Base-by-base conservation (phyloP, 164 flowering plant species). In the Stephania cephalantha region DNA sequence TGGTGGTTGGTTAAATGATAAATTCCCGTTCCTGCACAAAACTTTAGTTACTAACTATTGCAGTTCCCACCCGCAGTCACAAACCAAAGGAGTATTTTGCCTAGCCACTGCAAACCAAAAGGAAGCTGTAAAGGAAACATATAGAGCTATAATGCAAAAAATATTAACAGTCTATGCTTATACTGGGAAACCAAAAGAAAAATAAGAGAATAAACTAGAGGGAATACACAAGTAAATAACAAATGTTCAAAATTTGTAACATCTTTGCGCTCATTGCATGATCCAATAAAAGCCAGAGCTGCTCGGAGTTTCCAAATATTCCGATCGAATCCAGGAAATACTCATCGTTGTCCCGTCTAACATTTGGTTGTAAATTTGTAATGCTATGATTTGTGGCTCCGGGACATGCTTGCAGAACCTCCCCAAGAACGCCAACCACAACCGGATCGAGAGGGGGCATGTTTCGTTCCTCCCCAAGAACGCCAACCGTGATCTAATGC, bases 391-490 rank as follows among this genome's bases (percentile, higher is more conserved):
- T 12, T 55, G 18, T 11, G 63, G 18, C 63, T 18, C 63, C 63
- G 13, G 55, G n/a, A 42, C 42, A 13, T 46, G 30, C 17, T 9
- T 35, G 4, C 61, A 1, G 69, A n/a, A 25, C 15, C 69, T 42
- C 22, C 78, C 70, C 17, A 25, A 10, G 70, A 8, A 2, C 13
- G 53, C 13, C 42, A 2, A 48, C 46, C 22, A 29, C n/a, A 35
- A 53, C 30, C 4, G 1, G 42, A 15, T 22, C 71, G 50, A 50
- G 61, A 35, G n/a, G 63, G 25, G 11, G 29, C 58, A 17, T 64
- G 20, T 75, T 6, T 74, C 70, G 7, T 74, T 73, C 63, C 69
- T 70, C 44, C 64, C 69, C 45, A 69, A 44, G 73, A 30, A 61
- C 20, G 46, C 58, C 63, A 53, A 70, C 53, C 71, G 71, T 64